phyloP scores from a whole-genome alignment of 164 flowering plant species.

The Vitis rotundifolia region DNA sequence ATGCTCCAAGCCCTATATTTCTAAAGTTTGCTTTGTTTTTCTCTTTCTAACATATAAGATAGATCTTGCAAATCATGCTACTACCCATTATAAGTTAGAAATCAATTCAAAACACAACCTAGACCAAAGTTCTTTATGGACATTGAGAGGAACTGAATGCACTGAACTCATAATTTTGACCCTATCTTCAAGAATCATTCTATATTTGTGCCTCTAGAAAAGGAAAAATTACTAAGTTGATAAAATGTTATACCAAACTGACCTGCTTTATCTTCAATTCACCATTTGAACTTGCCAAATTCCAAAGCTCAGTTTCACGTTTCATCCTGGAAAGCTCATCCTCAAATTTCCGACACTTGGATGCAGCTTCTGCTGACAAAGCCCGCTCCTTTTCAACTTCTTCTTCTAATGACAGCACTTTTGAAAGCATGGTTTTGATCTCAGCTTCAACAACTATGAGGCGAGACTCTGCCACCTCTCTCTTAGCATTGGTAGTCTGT shows the following conservation, averaged over 20 bases:
- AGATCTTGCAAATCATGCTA: not conserved
- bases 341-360: constrained; percentile 24
- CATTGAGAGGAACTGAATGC: no score
- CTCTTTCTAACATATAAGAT: not conserved
- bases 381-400: constrained; percentile 25
- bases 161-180: no score
- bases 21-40: not conserved
- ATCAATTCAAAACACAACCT: no score
- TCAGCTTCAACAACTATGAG: constrained; percentile 21
- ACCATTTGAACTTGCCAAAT: constrained; percentile 6
- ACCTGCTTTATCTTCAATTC: constrained; percentile 34
- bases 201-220: no score
- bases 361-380: constrained; percentile 18
- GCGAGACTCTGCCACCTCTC: constrained; percentile 22
- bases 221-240: not conserved
- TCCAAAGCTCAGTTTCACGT: constrained; percentile 17
- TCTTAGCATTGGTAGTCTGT: constrained; percentile 13
- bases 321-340: constrained; percentile 27
- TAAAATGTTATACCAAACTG: not conserved
- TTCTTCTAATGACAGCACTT: constrained; percentile 25
- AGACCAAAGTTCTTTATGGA: no score
- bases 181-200: no score
- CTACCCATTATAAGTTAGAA: not conserved
- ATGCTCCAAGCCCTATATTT: no score
- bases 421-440: constrained; percentile 13